Percentiles rank a stretch among this genome's conserved stretches.
These are phyloP conservation scores for Adenanthera pavonina DNA, from an alignment of 306 rosid species.

Conservation along the genomic window DNA sequence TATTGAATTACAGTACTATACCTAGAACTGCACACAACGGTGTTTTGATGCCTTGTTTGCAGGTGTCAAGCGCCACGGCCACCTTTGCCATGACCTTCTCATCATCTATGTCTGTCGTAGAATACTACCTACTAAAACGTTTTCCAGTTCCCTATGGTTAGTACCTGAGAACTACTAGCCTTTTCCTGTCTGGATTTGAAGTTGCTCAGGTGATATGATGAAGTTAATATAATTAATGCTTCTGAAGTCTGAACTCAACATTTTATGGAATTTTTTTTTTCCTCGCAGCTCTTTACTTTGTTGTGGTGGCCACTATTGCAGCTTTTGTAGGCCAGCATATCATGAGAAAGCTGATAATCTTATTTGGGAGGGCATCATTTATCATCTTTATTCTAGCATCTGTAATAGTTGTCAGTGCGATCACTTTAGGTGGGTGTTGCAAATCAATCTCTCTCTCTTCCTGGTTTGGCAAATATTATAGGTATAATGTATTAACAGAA, in stretches of 20 bases:
- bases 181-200: background rate
- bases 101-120: slow-evolving; percentile 82
- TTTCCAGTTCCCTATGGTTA: slow-evolving; percentile 83
- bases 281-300: slow-evolving; percentile 63
- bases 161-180: background rate
- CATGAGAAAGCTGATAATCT: slow-evolving; percentile 51
- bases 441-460: background rate
- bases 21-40: background rate
- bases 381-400: slow-evolving; percentile 70
- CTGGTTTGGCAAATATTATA: background rate
- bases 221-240: background rate
- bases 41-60: slow-evolving; percentile 18
- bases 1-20: no score
- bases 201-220: background rate
- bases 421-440: slow-evolving; percentile 56
- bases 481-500: background rate
- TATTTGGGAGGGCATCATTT: slow-evolving; percentile 68
- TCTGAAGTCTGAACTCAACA: background rate
- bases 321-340: slow-evolving; percentile 65
- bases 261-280: slow-evolving; percentile 17
- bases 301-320: slow-evolving; percentile 57
- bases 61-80: slow-evolving; percentile 84
- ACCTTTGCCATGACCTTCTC: slow-evolving; percentile 82
- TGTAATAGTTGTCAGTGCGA: slow-evolving; percentile 61
- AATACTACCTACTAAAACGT: slow-evolving; percentile 71